phyloP scores from a whole-genome alignment of 2,329 filamentous ascomycete genomes.

The Verticillium nubilum region DNA sequence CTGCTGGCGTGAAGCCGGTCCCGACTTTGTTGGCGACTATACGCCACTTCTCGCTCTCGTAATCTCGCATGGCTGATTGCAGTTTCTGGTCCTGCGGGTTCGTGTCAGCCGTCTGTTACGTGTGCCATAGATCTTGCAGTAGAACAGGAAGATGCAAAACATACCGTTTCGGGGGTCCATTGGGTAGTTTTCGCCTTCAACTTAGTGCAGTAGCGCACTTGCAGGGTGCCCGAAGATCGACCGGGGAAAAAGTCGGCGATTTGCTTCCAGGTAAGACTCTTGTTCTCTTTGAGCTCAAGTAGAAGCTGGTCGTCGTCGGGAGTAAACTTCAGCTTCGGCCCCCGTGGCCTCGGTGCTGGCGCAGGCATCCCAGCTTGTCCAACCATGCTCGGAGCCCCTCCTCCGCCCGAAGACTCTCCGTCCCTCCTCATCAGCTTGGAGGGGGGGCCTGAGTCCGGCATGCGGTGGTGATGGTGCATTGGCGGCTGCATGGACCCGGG shows the following conservation, averaged over 20 bases:
- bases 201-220: constrained; percentile 93
- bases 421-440: constrained; percentile 62
- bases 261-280: constrained; percentile 94
- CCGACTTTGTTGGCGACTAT: constrained; percentile 89
- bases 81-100: constrained; percentile 67
- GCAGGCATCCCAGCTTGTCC: constrained; percentile 82
- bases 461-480: constrained; percentile 75
- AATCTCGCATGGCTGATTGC: constrained; percentile 71
- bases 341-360: constrained; percentile 73
- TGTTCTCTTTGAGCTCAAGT: constrained; percentile 89
- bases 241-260: constrained; percentile 95
- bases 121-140: not conserved
- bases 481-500: constrained; percentile 40
- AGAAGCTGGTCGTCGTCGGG: constrained; percentile 84
- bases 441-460: constrained; percentile 68
- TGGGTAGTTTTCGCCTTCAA: constrained; percentile 88
- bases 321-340: constrained; percentile 91
- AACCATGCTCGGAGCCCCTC: constrained; percentile 76
- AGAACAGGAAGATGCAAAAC: constrained; percentile 23
- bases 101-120: not conserved
- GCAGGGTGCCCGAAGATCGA: constrained; percentile 80
- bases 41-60: constrained; percentile 89
- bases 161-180: constrained; percentile 91
- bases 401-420: constrained; percentile 34
- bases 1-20: constrained; percentile 78